Evolutionary conservation across 805 yeast genomes (phyloP).

Genomic region (Zygoascus biomembranicola): DNA sequence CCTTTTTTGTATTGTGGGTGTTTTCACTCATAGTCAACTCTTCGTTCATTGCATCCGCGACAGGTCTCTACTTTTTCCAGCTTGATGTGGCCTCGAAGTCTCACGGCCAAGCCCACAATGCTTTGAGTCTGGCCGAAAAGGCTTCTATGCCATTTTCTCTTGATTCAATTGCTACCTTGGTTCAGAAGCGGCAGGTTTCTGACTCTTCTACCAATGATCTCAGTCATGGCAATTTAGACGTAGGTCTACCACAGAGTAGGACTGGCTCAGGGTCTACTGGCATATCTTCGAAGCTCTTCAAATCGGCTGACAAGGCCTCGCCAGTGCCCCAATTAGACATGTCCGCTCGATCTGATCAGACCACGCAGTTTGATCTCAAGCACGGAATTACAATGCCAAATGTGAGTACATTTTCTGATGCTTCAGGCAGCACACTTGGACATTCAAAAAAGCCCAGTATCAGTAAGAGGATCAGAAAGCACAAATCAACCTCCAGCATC

Average conservation of each 20-base stretch:
- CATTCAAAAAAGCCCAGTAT: not conserved
- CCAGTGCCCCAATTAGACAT: too few relatives aligned
- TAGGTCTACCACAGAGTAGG: not conserved
- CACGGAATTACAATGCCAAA: not conserved
- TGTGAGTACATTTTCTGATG: not conserved
- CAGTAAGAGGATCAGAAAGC: not conserved
- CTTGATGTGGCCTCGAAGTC: not conserved
- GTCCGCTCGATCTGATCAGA: too few relatives aligned
- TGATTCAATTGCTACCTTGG: not conserved
- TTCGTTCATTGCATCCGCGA: not conserved
- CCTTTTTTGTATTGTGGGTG: not conserved
- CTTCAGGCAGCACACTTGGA: not conserved
- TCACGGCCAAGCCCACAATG: not conserved
- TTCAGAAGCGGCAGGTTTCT: not conserved
- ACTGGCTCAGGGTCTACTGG: not conserved
- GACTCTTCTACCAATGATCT: not conserved
- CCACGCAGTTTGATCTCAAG: too few relatives aligned
- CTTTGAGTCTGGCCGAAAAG: not conserved
- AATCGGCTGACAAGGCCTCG: not conserved
- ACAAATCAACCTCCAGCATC: conserved; percentile 1
- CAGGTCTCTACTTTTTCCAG: not conserved
- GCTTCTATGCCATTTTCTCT: not conserved
- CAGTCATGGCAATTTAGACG: not conserved
- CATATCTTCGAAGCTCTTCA: not conserved
- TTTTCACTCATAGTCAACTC: not conserved